Percentiles rank a stretch among this genome's conserved stretches.
Evolutionary conservation across 2,329 filamentous ascomycete genomes (phyloP).

Genomic region (Aspergillus japonicus): DNA sequence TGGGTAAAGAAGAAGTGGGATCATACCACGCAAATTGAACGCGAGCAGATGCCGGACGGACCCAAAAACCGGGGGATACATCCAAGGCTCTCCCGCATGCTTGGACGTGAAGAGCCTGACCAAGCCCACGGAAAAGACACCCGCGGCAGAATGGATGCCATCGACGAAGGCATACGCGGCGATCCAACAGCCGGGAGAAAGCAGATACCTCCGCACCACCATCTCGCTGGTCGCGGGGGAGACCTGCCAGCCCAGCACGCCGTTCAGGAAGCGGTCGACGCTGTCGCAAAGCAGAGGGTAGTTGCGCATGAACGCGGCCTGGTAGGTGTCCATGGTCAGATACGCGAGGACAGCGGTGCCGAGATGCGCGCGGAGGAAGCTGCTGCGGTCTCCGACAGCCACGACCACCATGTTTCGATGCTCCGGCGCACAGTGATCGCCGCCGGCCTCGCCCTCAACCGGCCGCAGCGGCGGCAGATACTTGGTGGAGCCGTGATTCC

Average conservation of each 20-base stretch:
- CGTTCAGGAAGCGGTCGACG: neutral
- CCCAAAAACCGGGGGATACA: constrained; percentile 19
- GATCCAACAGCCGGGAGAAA: constrained; percentile 16
- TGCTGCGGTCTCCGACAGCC: neutral
- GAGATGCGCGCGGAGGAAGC: constrained; percentile 4
- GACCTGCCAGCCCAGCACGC: neutral
- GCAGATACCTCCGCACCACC: constrained; percentile 7
- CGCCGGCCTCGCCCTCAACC: neutral
- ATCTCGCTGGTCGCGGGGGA: constrained; percentile 4
- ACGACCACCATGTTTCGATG: neutral
- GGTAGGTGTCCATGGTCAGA: constrained; percentile 12
- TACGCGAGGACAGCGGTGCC: constrained; percentile 10
- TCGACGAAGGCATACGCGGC: constrained; percentile 18
- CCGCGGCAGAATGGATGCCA: constrained; percentile 10
- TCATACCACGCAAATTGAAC: constrained; percentile 14
- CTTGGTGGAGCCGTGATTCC: constrained; percentile 14
- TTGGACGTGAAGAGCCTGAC: constrained; percentile 2
- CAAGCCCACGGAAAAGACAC: constrained; percentile 8
- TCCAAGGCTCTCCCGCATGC: constrained; percentile 17
- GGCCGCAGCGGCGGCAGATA: constrained; percentile 10
- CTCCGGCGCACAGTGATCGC: neutral
- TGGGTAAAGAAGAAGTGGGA: no score
- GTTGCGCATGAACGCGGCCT: constrained; percentile 10
- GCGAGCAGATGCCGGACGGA: constrained; percentile 12
- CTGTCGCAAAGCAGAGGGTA: constrained; percentile 6